Evolutionary conservation across 495 filamentous ascomycete species (phyloP), one percentile per base, ranked within the genome.

Genomic region (Gamarada debralockiae): DNA sequence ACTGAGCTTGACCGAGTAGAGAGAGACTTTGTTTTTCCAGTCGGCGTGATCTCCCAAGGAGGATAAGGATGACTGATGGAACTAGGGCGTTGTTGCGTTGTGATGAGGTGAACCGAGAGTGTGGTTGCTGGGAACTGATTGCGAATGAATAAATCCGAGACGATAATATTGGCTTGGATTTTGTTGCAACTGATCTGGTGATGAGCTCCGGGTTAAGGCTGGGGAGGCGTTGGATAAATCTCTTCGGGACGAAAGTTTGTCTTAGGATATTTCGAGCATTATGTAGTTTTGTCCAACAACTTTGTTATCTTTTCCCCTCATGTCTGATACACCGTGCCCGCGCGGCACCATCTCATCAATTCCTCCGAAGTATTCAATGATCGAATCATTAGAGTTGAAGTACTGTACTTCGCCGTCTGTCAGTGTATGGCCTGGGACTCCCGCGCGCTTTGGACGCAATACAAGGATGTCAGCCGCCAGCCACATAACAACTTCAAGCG

Each of bases 391-490:
- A 46, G n/a, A 41, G 36, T 18, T 47, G 0, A 22, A 37, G 36
- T n/a, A 23, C 17, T 45, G 14, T 43, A 50, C 39, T 50, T 46
- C 25, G 50, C 50, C 47, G 56, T 45, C 47, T 8, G 33, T 14
- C 31, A 38, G 25, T 53, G 41, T 36, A 2, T 8, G 37, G 12
- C 15, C 25, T 17, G 51, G 27, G 17, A 53, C 38, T 57, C 54
- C 53, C 58, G 58, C 58, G 58, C 58, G 58, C 53, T 57, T 61
- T 48, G 10, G 14, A 33, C 0, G 14, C 2, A 14, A 13, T 10
- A 37, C 57, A 55, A 21, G 57, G 46, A 48, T 55, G 12, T 7
- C 48, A 52, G 50, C 53, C 58, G 58, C 58, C 53, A 34, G 53
- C 57, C 49, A 56, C 58, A 17, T 29, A 14, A 47, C n/a, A 22